phyloP scores from a whole-genome alignment of 495 filamentous ascomycete species.

The Penicillium maclennaniae region DNA sequence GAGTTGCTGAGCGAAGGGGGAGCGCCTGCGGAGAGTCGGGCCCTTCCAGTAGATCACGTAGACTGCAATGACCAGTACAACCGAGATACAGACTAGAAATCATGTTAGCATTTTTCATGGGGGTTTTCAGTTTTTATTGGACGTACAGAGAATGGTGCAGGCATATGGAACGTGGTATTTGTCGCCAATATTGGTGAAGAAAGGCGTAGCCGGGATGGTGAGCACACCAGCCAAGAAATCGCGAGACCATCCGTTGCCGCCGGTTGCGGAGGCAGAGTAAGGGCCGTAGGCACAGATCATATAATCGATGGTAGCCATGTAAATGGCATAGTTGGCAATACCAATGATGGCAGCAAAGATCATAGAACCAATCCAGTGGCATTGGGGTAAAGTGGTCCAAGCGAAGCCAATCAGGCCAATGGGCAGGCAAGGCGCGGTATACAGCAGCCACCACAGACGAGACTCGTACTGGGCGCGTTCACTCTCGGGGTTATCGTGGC shows the following conservation, averaged over 20 bases:
- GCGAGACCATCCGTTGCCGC: slow-evolving; percentile 69
- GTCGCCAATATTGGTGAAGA: slow-evolving; percentile 59
- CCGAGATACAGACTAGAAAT: slow-evolving; percentile 54
- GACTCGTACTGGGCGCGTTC: slow-evolving; percentile 59
- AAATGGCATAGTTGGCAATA: slow-evolving; percentile 67
- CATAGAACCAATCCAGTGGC: slow-evolving; percentile 65
- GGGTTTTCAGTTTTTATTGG: background rate
- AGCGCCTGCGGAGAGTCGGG: slow-evolving; percentile 61
- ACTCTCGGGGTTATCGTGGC: slow-evolving; percentile 45
- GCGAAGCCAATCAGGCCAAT: slow-evolving; percentile 62
- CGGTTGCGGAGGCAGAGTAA: slow-evolving; percentile 69
- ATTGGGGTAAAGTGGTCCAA: slow-evolving; percentile 55
- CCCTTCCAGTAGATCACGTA: slow-evolving; percentile 79
- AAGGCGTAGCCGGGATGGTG: slow-evolving; percentile 70
- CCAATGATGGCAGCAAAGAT: slow-evolving; percentile 61
- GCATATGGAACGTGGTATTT: slow-evolving; percentile 61
- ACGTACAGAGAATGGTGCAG: slow-evolving; percentile 63
- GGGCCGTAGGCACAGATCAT: slow-evolving; percentile 69
- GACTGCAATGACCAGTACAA: slow-evolving; percentile 65
- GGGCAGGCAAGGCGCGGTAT: slow-evolving; percentile 52
- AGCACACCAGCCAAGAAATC: slow-evolving; percentile 81
- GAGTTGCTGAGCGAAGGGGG: slow-evolving; percentile 71
- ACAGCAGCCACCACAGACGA: slow-evolving; percentile 57
- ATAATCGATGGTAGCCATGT: slow-evolving; percentile 76
- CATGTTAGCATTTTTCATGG: background rate